These are phyloP conservation scores for Cladosporium cucumerinum DNA, from an alignment of 2,329 filamentous ascomycete species.

Conservation along the genomic window DNA sequence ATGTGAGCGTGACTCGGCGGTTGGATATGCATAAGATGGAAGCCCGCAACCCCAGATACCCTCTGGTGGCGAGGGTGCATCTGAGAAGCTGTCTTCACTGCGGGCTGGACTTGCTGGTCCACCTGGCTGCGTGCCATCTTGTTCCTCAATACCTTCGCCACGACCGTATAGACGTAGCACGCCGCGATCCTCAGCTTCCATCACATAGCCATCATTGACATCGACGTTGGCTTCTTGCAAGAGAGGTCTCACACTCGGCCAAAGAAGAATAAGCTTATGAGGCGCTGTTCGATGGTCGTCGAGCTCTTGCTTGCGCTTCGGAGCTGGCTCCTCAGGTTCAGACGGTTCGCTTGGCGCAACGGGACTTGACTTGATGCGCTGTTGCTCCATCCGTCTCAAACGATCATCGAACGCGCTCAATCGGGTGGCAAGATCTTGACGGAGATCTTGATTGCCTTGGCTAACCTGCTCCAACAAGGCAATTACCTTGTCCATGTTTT, in stretches of 20 bases:
- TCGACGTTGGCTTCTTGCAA: constrained; percentile 28
- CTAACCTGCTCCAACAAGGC: constrained; percentile 4
- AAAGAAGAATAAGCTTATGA: constrained; percentile 70
- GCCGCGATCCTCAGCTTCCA: constrained; percentile 37
- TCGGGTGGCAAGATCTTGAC: constrained; percentile 1
- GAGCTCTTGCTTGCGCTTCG: constrained; percentile 63
- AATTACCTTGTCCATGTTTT: constrained; percentile 50
- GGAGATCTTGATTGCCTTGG: background rate
- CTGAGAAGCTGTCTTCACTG: constrained; percentile 36
- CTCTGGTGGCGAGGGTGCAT: constrained; percentile 44
- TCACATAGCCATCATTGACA: constrained; percentile 35
- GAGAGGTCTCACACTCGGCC: constrained; percentile 46
- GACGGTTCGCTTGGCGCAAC: constrained; percentile 9
- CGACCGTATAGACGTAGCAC: constrained; percentile 36
- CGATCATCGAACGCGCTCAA: constrained; percentile 24
- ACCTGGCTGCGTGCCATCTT: constrained; percentile 33
- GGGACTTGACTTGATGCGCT: constrained; percentile 14
- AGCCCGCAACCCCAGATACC: constrained; percentile 50
- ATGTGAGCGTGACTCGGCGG: constrained; percentile 32
- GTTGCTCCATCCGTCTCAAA: constrained; percentile 27
- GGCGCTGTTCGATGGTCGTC: constrained; percentile 88
- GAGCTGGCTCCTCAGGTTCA: constrained; percentile 36
- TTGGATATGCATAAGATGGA: constrained; percentile 20
- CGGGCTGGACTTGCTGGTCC: constrained; percentile 39
- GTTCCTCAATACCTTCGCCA: constrained; percentile 39